These are phyloP conservation scores for Colletotrichum sp. DNA, from an alignment of 2,329 filamentous ascomycete genomes.

Conservation along the genomic window DNA sequence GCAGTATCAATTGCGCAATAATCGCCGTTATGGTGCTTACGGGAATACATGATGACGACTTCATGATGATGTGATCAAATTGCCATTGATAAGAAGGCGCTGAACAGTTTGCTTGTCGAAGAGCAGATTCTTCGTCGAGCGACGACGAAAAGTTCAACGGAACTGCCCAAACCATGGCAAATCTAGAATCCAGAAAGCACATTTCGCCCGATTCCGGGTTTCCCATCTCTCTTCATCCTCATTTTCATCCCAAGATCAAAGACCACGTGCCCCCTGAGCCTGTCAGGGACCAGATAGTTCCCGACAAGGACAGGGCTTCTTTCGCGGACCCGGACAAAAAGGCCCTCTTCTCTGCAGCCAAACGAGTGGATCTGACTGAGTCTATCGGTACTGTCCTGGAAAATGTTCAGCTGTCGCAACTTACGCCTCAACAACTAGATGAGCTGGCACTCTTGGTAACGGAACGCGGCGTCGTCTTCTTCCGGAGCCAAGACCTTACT, in stretches of 20 bases:
- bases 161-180: slow-evolving; percentile 32
- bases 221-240: slow-evolving; percentile 48
- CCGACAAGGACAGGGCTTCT: slow-evolving; percentile 40
- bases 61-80: not conserved
- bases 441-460: slow-evolving; percentile 53
- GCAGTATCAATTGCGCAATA: not conserved
- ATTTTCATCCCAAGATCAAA: slow-evolving; percentile 51
- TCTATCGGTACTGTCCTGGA: slow-evolving; percentile 44
- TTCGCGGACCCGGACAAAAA: slow-evolving; percentile 51
- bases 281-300: slow-evolving; percentile 29
- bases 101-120: not conserved
- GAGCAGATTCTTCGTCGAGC: not conserved
- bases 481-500: slow-evolving; percentile 51
- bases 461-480: slow-evolving; percentile 53
- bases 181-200: slow-evolving; percentile 50
- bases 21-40: not conserved
- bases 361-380: slow-evolving; percentile 44
- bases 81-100: not conserved
- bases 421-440: slow-evolving; percentile 50
- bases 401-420: slow-evolving; percentile 47
- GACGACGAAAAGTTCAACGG: not conserved
- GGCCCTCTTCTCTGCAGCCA: slow-evolving; percentile 43
- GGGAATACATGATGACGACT: not conserved
- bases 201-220: slow-evolving; percentile 54
- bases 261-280: slow-evolving; percentile 43